Evolutionary conservation across 441 rosid genomes (phyloP).

Genomic region (Populus hybrid): DNA sequence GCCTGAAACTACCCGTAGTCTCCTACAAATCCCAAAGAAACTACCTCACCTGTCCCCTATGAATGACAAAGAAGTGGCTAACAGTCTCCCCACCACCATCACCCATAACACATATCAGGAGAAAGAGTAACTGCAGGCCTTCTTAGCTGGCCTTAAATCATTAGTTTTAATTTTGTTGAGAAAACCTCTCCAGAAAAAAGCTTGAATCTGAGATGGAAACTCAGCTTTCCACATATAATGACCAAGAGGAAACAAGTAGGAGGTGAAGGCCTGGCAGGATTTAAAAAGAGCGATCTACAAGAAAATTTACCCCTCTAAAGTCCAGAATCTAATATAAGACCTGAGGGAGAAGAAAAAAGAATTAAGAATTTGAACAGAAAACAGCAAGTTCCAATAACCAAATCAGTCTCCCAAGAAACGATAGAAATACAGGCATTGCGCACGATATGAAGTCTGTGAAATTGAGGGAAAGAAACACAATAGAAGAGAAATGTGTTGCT

Average conservation of each 20-base stretch:
- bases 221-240: not conserved
- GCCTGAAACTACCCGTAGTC: not conserved
- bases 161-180: not conserved
- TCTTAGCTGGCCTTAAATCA: not conserved
- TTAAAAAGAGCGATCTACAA: not conserved
- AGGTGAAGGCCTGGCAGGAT: not conserved
- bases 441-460: not conserved
- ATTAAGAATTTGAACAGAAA: not conserved
- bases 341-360: not conserved
- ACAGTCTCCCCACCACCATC: not conserved
- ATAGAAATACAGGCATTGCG: not conserved
- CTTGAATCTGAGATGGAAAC: not conserved
- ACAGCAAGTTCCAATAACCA: not conserved
- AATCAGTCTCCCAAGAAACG: not conserved
- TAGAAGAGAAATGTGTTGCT: not conserved
- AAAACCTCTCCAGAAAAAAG: not conserved
- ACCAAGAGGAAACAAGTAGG: not conserved
- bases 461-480: not conserved
- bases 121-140: not conserved
- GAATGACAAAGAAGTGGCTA: not conserved
- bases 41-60: not conserved
- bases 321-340: not conserved
- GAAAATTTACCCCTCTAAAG: not conserved
- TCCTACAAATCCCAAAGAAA: not conserved
- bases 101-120: not conserved